phyloP scores from a whole-genome alignment of 805 yeast genomes.

The Nakazawaea wyomingensis region DNA sequence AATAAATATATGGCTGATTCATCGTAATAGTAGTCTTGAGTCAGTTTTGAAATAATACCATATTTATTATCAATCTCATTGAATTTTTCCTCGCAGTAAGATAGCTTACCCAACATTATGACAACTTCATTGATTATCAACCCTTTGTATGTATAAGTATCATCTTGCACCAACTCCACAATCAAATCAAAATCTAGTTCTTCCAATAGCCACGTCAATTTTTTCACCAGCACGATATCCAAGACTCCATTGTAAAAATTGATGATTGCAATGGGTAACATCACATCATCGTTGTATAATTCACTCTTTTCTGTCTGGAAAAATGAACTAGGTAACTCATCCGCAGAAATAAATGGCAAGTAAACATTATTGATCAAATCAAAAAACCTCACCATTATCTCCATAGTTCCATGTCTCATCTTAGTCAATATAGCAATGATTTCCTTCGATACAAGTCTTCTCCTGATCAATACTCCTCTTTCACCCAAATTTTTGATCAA shows the following conservation, averaged over 20 bases:
- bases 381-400: conserved; percentile 1
- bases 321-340: neutral
- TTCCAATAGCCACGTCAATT: neutral
- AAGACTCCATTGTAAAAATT: neutral
- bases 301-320: neutral
- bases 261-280: conserved; percentile 1
- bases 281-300: conserved; percentile 4
- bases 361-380: conserved; percentile 8
- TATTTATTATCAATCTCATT: neutral
- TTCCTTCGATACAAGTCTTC: conserved; percentile 12
- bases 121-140: conserved; percentile 1
- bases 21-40: neutral
- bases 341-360: neutral
- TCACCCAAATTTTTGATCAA: conserved; percentile 1
- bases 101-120: conserved; percentile 1
- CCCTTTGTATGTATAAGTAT: neutral
- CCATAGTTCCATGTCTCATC: conserved; percentile 4
- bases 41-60: neutral
- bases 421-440: neutral
- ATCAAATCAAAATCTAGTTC: neutral
- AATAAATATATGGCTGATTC: neutral
- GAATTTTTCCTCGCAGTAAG: conserved; percentile 4
- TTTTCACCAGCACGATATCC: neutral
- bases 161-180: neutral
- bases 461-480: conserved; percentile 5